Conservation (phyloP, 176 grass and related monocot species). For the Rhynchospora tenuis region DNA sequence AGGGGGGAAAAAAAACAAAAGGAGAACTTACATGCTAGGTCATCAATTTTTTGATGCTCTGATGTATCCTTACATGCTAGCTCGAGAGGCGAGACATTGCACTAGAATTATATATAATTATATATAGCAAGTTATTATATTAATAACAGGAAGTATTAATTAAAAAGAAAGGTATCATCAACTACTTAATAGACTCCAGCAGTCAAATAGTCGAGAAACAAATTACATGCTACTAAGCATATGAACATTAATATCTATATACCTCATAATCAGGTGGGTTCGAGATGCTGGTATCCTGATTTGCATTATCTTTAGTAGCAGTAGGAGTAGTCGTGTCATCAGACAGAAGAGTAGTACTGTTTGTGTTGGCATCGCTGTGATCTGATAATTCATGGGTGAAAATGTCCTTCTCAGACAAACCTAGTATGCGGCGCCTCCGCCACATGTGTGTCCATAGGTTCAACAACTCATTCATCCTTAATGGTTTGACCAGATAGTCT, state of each 20-base stretch:
- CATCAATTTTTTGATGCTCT: slow-evolving; percentile 17
- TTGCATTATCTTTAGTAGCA: slow-evolving; percentile 51
- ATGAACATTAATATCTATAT: slow-evolving; percentile 5
- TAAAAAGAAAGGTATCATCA: background rate
- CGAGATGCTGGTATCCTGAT: slow-evolving; percentile 38
- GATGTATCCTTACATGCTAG: slow-evolving; percentile 13
- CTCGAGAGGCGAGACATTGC: background rate
- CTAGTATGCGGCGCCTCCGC: slow-evolving; percentile 76
- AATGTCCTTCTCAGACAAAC: slow-evolving; percentile 79
- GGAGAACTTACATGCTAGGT: slow-evolving; percentile 39
- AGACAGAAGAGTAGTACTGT: slow-evolving; percentile 64
- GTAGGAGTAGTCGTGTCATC: slow-evolving; percentile 76
- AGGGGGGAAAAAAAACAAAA: background rate
- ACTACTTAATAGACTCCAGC: background rate
- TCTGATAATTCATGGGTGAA: slow-evolving; percentile 62
- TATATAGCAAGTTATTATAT: background rate
- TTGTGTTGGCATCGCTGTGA: slow-evolving; percentile 87
- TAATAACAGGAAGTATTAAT: background rate
- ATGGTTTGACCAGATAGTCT: slow-evolving; percentile 85
- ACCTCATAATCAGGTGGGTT: slow-evolving; percentile 72
- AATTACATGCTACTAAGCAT: background rate
- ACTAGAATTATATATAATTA: background rate
- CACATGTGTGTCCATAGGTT: slow-evolving; percentile 98
- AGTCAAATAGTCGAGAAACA: background rate
- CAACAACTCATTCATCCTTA: slow-evolving; percentile 82